These are phyloP conservation scores for Micromonas commoda DNA, from an alignment of 139 green algal species.

Conservation along the genomic window DNA sequence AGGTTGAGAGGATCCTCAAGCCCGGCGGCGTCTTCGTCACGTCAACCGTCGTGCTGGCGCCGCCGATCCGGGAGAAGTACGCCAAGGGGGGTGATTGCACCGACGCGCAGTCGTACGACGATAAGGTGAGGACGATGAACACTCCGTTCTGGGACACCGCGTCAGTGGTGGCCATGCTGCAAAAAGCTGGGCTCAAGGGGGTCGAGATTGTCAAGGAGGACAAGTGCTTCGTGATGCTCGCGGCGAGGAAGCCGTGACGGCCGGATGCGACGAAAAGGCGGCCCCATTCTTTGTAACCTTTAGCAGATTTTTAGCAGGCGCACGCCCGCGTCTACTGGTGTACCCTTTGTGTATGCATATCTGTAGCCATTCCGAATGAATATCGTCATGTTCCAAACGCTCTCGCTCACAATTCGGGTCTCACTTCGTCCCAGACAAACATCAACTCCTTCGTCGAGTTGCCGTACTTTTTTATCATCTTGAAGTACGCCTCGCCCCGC, in stretches of 20 bases:
- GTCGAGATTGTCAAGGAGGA: background rate
- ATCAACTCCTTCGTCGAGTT: background rate
- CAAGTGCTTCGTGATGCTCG: conserved; percentile 3
- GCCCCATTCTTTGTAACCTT: no score
- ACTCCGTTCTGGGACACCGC: conserved; percentile 5
- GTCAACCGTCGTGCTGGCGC: conserved; percentile 46
- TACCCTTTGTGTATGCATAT: background rate
- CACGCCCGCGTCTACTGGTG: background rate
- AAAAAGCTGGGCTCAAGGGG: background rate
- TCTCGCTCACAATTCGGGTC: background rate
- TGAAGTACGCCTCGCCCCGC: background rate
- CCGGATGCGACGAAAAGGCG: background rate
- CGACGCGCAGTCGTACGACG: background rate
- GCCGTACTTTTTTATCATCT: background rate
- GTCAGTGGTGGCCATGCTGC: background rate
- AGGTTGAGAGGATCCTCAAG: conserved; percentile 79
- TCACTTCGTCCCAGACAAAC: background rate
- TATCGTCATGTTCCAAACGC: background rate
- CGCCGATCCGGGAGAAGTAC: background rate
- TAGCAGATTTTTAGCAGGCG: background rate
- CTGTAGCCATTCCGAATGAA: background rate
- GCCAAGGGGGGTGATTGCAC: background rate
- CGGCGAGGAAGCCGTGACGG: background rate
- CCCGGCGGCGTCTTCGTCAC: conserved; percentile 83
- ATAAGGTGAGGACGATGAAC: background rate